A percentile compares a stretch with the other conserved stretches of the same genome.
These are phyloP conservation scores for Boletus vermiculosoides DNA, from an alignment of 768 basidiomycete species.

Conservation along the genomic window DNA sequence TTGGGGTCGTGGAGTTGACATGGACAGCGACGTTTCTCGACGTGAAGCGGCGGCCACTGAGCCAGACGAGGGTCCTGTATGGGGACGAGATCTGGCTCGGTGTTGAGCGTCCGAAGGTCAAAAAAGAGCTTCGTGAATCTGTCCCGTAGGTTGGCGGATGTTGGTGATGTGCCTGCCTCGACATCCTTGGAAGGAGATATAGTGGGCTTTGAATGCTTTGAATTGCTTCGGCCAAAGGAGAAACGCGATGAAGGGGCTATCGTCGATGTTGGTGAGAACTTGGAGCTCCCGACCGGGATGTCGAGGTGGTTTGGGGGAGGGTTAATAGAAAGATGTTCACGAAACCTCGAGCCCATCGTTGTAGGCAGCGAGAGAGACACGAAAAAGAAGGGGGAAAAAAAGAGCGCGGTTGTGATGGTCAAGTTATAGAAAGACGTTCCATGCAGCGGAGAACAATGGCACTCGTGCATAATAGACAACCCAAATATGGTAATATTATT, in stretches of 20 bases:
- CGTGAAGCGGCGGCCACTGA: conserved; percentile 40
- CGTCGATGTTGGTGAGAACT: conserved; percentile 46
- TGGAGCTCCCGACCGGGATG: conserved; percentile 34
- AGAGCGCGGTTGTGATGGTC: conserved; percentile 8
- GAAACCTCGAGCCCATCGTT: conserved; percentile 32
- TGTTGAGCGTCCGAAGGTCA: conserved; percentile 33
- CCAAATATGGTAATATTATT: conserved; percentile 17
- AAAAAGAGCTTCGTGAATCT: conserved; percentile 39
- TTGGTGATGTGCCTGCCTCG: conserved; percentile 21
- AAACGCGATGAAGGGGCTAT: conserved; percentile 29
- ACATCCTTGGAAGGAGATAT: conserved; percentile 20
- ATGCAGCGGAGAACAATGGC: conserved; percentile 21
- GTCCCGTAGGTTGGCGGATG: conserved; percentile 28
- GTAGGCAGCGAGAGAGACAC: background rate
- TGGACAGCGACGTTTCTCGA: conserved; percentile 35
- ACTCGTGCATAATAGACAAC: conserved; percentile 9
- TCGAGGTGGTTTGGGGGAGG: conserved; percentile 9
- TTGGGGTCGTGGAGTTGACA: conserved; percentile 25
- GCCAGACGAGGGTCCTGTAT: conserved; percentile 22
- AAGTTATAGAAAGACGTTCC: conserved; percentile 7
- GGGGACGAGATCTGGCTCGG: conserved; percentile 28
- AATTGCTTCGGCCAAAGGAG: conserved; percentile 22
- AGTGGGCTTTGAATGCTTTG: background rate
- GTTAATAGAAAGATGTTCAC: conserved; percentile 30
- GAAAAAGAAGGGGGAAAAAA: conserved; percentile 3